Conservation (phyloP, 345 rosid genomes). For the Triadica sebifera region DNA sequence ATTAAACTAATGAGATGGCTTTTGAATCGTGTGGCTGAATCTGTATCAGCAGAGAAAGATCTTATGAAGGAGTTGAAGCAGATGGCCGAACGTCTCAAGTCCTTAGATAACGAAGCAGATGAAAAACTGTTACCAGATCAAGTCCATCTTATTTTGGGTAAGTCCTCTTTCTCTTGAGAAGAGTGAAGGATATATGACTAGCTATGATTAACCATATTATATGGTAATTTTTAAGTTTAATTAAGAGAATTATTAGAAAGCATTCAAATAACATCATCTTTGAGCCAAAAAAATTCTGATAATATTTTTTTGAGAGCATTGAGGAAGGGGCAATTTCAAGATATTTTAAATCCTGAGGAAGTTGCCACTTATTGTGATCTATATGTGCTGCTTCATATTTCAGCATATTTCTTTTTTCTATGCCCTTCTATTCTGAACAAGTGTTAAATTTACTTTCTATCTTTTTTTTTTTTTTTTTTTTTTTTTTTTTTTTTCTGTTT, state of each 20-base stretch:
- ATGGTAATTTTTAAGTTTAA: background rate
- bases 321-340: background rate
- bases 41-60: slow-evolving; percentile 60
- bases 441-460: background rate
- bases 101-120: slow-evolving; percentile 53
- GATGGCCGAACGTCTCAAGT: slow-evolving; percentile 55
- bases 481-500: too few species aligned
- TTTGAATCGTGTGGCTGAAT: slow-evolving; percentile 42
- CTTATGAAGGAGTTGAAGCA: slow-evolving; percentile 61
- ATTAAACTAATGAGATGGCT: slow-evolving; percentile 65
- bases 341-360: background rate
- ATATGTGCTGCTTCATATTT: background rate
- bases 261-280: background rate
- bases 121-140: slow-evolving; percentile 53
- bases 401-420: too few species aligned
- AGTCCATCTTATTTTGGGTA: slow-evolving; percentile 62
- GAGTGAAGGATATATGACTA: background rate
- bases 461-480: too few species aligned
- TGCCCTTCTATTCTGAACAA: background rate
- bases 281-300: background rate
- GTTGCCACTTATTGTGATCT: background rate
- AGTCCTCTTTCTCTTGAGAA: slow-evolving; percentile 6
- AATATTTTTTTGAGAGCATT: background rate
- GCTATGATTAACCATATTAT: background rate
- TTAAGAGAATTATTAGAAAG: background rate